Conservation (phyloP, 345 rosid species). For the Eutrema japonicum region DNA sequence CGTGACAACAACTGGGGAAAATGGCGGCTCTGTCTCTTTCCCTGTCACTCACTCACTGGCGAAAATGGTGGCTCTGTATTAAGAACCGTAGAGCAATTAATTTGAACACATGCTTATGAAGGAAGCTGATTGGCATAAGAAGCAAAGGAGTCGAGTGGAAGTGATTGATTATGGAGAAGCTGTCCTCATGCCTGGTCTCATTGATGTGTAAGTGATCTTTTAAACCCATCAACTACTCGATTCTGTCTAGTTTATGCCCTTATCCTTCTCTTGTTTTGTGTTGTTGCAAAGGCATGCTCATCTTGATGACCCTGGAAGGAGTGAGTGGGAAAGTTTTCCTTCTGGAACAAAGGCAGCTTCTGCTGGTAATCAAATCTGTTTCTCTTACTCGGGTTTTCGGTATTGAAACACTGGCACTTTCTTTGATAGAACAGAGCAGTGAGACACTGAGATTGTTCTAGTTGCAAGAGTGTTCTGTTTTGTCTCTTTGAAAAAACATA, state of each 20-base stretch:
- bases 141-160: constrained; percentile 48
- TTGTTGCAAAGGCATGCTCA: constrained; percentile 72
- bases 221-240: constrained; percentile 3
- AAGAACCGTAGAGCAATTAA: too few species aligned
- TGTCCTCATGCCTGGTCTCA: constrained; percentile 90
- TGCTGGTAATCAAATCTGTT: constrained; percentile 61
- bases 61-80: too few species aligned
- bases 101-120: constrained; percentile 24
- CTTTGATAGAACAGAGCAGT: neutral
- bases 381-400: neutral
- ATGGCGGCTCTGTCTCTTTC: constrained; percentile 29
- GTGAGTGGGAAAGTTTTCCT: constrained; percentile 97
- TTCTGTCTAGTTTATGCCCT: constrained; percentile 4
- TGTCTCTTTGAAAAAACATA: neutral
- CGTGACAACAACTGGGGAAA: constrained; percentile 14
- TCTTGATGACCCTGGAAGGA: constrained; percentile 98
- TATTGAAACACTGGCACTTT: neutral
- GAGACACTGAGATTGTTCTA: neutral
- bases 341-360: constrained; percentile 98
- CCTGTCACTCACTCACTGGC: neutral
- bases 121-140: constrained; percentile 64
- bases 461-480: constrained; percentile 15
- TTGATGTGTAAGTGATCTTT: constrained; percentile 68
- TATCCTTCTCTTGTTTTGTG: constrained; percentile 21
- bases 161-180: constrained; percentile 80